Conservation (phyloP, 768 basidiomycete species). For the Mycena epipterygia region DNA sequence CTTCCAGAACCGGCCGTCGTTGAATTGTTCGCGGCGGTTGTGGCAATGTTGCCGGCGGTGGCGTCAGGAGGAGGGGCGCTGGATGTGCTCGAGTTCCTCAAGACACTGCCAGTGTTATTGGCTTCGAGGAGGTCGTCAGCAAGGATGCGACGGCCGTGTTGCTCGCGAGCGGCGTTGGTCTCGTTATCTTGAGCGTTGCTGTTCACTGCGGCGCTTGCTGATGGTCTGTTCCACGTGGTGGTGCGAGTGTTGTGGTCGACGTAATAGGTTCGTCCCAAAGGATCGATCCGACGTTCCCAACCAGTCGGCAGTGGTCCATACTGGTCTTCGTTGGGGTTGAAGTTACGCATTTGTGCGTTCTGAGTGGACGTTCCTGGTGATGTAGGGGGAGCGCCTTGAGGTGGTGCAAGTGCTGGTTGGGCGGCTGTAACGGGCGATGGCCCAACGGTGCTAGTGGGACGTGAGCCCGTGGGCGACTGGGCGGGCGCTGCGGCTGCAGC, state of each 20-base stretch:
- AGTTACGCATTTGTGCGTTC: slow-evolving; percentile 78
- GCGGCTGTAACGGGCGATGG: slow-evolving; percentile 39
- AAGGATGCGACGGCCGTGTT: slow-evolving; percentile 86
- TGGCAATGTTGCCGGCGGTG: slow-evolving; percentile 59
- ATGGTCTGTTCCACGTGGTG: slow-evolving; percentile 98
- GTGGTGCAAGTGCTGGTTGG: slow-evolving; percentile 36
- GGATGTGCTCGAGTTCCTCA: slow-evolving; percentile 50
- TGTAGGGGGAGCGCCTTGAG: slow-evolving; percentile 41
- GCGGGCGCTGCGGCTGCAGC: slow-evolving; percentile 39
- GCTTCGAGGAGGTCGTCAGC: slow-evolving; percentile 90
- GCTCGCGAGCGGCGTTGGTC: slow-evolving; percentile 88
- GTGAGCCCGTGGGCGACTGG: slow-evolving; percentile 27
- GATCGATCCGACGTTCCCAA: slow-evolving; percentile 98
- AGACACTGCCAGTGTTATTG: slow-evolving; percentile 55
- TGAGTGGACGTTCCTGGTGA: slow-evolving; percentile 61
- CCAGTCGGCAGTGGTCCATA: slow-evolving; percentile 90
- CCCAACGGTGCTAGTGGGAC: slow-evolving; percentile 33
- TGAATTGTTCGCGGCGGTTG: slow-evolving; percentile 62
- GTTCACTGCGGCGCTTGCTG: slow-evolving; percentile 81
- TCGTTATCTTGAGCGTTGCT: slow-evolving; percentile 78
- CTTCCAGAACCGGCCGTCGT: slow-evolving; percentile 88
- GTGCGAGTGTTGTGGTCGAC: slow-evolving; percentile 98
- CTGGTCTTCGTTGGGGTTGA: slow-evolving; percentile 96
- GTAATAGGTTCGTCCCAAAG: slow-evolving; percentile 95
- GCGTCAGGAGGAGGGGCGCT: slow-evolving; percentile 55